Conservation (phyloP, 805 yeast species). For the Metschnikowia bowlesiae region DNA sequence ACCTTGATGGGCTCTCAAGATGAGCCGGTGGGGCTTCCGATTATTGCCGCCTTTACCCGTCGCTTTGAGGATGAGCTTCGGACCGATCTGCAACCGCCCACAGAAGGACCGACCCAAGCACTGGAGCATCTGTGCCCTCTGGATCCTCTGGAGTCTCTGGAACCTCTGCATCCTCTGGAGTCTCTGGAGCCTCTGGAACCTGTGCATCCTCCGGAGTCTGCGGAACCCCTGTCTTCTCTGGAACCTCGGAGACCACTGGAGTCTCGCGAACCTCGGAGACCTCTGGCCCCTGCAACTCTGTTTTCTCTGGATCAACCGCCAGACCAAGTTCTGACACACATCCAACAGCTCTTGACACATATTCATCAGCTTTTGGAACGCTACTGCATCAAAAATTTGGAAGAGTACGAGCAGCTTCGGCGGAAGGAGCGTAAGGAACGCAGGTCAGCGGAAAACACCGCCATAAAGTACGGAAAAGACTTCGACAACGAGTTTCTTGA, state of each 20-base stretch:
- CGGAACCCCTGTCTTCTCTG: too few species aligned
- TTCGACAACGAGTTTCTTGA: slow-evolving; percentile 3
- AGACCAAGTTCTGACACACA: not conserved
- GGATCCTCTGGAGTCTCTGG: not conserved
- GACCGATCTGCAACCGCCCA: too few species aligned
- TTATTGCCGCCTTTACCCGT: slow-evolving; percentile 44
- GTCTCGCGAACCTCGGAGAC: not conserved
- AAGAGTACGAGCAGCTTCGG: not conserved
- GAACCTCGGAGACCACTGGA: not conserved
- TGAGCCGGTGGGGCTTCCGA: slow-evolving; percentile 15
- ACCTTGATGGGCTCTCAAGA: not conserved
- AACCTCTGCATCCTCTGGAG: not conserved
- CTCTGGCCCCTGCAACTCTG: not conserved
- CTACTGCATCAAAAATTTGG: not conserved
- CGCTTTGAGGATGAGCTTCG: slow-evolving; percentile 3
- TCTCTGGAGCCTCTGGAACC: not conserved
- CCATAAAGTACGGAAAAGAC: slow-evolving; percentile 1
- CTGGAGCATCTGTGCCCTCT: not conserved
- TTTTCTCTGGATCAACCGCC: not conserved
- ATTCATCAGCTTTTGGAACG: slow-evolving; percentile 3
- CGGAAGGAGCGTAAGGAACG: not conserved
- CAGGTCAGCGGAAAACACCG: not conserved
- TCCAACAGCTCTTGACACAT: slow-evolving; percentile 1
- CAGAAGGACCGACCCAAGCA: too few species aligned
- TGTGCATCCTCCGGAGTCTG: not conserved